phyloP scores from a whole-genome alignment of 148 eudicot species.

The Rhododendron molle region DNA sequence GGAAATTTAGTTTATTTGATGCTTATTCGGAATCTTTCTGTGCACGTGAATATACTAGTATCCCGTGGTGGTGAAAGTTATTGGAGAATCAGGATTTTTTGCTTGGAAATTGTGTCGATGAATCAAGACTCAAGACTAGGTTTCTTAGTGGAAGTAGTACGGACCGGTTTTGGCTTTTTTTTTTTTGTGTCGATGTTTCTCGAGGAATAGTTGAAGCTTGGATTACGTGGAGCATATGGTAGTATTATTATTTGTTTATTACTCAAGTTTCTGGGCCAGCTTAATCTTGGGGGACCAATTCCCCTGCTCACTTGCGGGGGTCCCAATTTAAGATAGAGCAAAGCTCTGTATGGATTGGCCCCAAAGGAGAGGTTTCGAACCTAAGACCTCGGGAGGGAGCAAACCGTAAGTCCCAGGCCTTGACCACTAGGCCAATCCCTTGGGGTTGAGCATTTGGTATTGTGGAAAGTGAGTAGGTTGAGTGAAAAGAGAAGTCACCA shows the following conservation, averaged over 20 bases:
- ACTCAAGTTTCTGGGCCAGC: too few species aligned
- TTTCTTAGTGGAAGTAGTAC: not conserved
- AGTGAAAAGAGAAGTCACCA: not conserved
- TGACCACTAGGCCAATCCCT: too few species aligned
- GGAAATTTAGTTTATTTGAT: not conserved
- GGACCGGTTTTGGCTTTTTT: not conserved
- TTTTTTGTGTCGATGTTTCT: not conserved
- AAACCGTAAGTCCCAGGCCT: too few species aligned
- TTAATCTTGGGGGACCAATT: too few species aligned
- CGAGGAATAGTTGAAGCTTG: not conserved
- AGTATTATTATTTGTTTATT: too few species aligned
- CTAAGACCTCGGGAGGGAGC: too few species aligned
- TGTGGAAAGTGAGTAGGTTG: not conserved
- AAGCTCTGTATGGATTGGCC: too few species aligned
- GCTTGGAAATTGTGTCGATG: too few species aligned
- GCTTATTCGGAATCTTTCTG: not conserved
- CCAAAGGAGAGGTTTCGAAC: too few species aligned
- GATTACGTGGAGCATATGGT: not conserved
- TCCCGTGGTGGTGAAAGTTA: not conserved
- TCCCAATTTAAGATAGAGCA: not conserved
- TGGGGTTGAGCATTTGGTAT: not conserved
- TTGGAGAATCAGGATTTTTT: not conserved
- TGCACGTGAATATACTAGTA: not conserved
- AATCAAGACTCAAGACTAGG: too few species aligned
- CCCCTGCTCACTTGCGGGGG: not conserved